Conservation (phyloP, 2,329 filamentous ascomycete genomes). For the Pseudocercospora fijiensis region DNA sequence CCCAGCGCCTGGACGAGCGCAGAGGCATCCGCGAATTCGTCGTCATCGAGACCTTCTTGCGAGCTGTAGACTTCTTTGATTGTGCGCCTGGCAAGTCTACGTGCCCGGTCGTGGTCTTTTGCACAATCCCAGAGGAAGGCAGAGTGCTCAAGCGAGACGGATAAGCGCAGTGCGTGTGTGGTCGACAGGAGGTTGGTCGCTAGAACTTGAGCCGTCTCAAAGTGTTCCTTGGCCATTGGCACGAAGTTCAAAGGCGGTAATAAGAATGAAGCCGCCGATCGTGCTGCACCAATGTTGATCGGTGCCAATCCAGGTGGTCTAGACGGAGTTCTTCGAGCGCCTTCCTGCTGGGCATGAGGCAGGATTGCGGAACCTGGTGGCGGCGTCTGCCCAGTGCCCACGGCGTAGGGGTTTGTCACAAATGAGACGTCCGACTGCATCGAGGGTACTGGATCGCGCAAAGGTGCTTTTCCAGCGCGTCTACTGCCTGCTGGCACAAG, state of each 20-base stretch:
- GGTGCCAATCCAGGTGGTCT: slow-evolving; percentile 45
- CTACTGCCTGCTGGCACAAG: slow-evolving; percentile 15
- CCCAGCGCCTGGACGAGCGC: slow-evolving; percentile 82
- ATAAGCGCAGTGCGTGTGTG: slow-evolving; percentile 84
- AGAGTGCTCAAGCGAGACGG: slow-evolving; percentile 86
- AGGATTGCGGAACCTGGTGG: slow-evolving; percentile 36
- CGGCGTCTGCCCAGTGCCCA: slow-evolving; percentile 43
- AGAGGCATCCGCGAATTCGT: slow-evolving; percentile 89
- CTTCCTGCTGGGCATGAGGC: slow-evolving; percentile 25
- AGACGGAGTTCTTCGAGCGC: slow-evolving; percentile 36
- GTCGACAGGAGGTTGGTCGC: slow-evolving; percentile 77
- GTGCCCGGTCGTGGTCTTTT: slow-evolving; percentile 74
- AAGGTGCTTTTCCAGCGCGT: slow-evolving; percentile 37
- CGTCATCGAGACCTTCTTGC: slow-evolving; percentile 88
- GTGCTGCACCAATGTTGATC: slow-evolving; percentile 35
- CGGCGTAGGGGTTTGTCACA: slow-evolving; percentile 52
- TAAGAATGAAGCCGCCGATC: slow-evolving; percentile 66
- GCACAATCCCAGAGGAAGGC: slow-evolving; percentile 93
- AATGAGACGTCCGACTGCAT: slow-evolving; percentile 53
- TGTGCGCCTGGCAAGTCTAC: slow-evolving; percentile 74
- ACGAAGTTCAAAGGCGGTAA: slow-evolving; percentile 79
- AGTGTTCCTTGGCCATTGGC: slow-evolving; percentile 76
- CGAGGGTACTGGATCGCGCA: slow-evolving; percentile 50
- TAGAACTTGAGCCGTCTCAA: slow-evolving; percentile 71
- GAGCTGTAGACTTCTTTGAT: slow-evolving; percentile 91